phyloP scores from a whole-genome alignment of 1,139 yeast genomes.

The Magnusiomyces tetraspermus region DNA sequence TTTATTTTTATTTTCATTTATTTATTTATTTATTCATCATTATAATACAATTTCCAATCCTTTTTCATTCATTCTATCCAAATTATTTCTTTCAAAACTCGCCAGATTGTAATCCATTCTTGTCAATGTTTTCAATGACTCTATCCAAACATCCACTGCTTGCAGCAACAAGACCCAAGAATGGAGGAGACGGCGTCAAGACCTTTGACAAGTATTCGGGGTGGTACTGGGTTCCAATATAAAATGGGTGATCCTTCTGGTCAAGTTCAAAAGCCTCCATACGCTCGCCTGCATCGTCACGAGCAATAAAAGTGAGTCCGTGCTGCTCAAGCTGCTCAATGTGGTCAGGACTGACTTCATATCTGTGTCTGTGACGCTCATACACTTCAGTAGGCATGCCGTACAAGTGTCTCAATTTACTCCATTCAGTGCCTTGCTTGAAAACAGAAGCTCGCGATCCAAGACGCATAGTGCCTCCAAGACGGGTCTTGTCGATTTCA shows the following conservation, averaged over 20 bases:
- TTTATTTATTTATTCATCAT: too few relatives aligned
- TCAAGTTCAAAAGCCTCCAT: slow-evolving; percentile 84
- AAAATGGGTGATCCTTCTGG: slow-evolving; percentile 66
- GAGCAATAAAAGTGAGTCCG: slow-evolving; percentile 86
- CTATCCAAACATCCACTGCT: slow-evolving; percentile 68
- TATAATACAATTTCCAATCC: not conserved
- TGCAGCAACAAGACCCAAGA: slow-evolving; percentile 93
- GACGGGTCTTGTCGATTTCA: slow-evolving; percentile 86
- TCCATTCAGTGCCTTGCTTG: slow-evolving; percentile 58
- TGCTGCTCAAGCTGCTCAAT: slow-evolving; percentile 59
- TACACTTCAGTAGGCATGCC: slow-evolving; percentile 59
- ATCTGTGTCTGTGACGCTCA: slow-evolving; percentile 98
- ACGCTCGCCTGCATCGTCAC: slow-evolving; percentile 79
- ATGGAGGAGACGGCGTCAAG: slow-evolving; percentile 91
- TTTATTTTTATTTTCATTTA: too few relatives aligned
- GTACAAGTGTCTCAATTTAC: slow-evolving; percentile 69
- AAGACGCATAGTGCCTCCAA: slow-evolving; percentile 99
- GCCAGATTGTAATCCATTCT: slow-evolving; percentile 6
- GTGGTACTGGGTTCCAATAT: slow-evolving; percentile 93
- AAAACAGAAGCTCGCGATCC: slow-evolving; percentile 88
- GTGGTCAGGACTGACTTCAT: slow-evolving; percentile 86
- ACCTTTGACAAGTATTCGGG: slow-evolving; percentile 97
- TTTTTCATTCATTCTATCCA: too few relatives aligned
- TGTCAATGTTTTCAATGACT: slow-evolving; percentile 28
- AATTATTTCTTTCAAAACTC: not conserved